phyloP scores from a whole-genome alignment of 1,139 yeast genomes.

The Taphrina deformans region DNA sequence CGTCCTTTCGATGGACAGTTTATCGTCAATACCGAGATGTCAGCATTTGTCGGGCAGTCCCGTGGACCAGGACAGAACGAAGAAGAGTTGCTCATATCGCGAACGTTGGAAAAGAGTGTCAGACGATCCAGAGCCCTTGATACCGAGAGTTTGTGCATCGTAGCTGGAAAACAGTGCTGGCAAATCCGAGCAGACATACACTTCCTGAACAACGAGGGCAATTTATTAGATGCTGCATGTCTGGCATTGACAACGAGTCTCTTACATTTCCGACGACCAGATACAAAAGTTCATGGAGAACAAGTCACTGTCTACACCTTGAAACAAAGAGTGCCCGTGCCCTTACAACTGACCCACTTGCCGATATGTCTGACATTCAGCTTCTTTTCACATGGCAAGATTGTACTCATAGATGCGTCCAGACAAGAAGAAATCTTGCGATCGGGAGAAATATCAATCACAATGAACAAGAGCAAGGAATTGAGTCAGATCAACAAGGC shows the following conservation, averaged over 20 bases:
- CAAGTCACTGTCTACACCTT: constrained; percentile 56
- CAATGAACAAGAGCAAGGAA: constrained; percentile 86
- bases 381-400: constrained; percentile 56
- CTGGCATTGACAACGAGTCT: constrained; percentile 86
- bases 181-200: constrained; percentile 83
- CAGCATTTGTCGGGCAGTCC: constrained; percentile 45
- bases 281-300: constrained; percentile 67
- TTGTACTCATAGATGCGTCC: constrained; percentile 71
- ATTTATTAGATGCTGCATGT: constrained; percentile 84
- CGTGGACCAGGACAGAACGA: constrained; percentile 44
- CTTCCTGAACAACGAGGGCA: constrained; percentile 86
- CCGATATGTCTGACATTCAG: constrained; percentile 92
- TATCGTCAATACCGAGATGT: constrained; percentile 76
- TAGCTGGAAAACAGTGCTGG: constrained; percentile 93
- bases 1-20: constrained; percentile 93
- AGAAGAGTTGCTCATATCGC: constrained; percentile 73
- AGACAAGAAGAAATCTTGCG: constrained; percentile 73
- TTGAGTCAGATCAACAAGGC: constrained; percentile 85
- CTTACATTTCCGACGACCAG: constrained; percentile 80
- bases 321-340: constrained; percentile 80
- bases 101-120: constrained; percentile 87
- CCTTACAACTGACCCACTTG: constrained; percentile 78
- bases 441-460: constrained; percentile 78
- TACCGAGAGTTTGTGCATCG: constrained; percentile 82
- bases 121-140: constrained; percentile 88